Percentiles rank a stretch among this genome's conserved stretches.
Conservation (phyloP, 2,329 filamentous ascomycete species). For the Trichophyton simii region DNA sequence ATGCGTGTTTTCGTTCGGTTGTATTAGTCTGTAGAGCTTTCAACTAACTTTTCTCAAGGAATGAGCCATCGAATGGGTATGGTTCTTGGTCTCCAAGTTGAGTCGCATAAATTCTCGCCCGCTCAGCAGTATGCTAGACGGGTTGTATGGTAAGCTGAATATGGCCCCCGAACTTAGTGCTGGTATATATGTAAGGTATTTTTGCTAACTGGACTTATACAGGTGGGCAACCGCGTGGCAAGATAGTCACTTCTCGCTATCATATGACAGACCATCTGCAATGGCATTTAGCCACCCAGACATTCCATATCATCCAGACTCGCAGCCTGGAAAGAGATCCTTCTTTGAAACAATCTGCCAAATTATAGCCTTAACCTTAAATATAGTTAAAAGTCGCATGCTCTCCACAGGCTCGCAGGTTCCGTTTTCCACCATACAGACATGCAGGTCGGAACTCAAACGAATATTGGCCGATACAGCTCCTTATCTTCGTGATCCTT, state of each 20-base stretch:
- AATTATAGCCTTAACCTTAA: constrained; percentile 41
- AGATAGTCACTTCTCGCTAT: constrained; percentile 51
- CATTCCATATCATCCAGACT: constrained; percentile 38
- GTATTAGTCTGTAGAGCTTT: not conserved
- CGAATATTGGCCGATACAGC: constrained; percentile 46
- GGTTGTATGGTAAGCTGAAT: constrained; percentile 31
- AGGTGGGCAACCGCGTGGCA: constrained; percentile 55
- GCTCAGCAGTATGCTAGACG: constrained; percentile 35
- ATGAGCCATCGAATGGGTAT: constrained; percentile 50
- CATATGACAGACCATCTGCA: constrained; percentile 48
- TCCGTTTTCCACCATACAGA: constrained; percentile 42
- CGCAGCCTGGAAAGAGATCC: constrained; percentile 37
- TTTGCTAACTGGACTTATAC: not conserved
- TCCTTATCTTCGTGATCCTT: constrained; percentile 44
- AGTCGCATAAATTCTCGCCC: constrained; percentile 42
- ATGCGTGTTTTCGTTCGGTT: constrained; percentile 8
- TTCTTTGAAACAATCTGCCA: constrained; percentile 49
- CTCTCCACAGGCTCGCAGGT: constrained; percentile 42
- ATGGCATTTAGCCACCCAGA: constrained; percentile 42
- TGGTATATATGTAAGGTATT: not conserved
- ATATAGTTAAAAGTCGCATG: constrained; percentile 48
- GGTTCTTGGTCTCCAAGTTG: constrained; percentile 47
- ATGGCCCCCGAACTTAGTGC: not conserved
- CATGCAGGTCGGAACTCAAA: constrained; percentile 45
- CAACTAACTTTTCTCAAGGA: constrained; percentile 23